phyloP scores from a whole-genome alignment of 371 early-diverging fungal genomes.

The Synchytrium microbalum region DNA sequence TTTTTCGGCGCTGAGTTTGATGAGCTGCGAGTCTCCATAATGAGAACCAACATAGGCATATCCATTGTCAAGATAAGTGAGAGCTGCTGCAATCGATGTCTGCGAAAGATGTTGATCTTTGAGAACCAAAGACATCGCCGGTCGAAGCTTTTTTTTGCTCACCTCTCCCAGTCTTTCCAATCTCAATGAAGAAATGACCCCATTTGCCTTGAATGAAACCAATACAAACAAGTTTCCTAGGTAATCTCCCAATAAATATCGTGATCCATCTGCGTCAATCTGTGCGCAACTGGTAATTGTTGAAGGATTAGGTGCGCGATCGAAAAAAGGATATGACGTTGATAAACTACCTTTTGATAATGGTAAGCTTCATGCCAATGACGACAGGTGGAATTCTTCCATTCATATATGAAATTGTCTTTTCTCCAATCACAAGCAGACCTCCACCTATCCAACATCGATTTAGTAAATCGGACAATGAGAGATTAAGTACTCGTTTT shows the following conservation, averaged over 20 bases:
- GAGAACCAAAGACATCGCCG: neutral
- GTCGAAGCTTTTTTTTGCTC: no score
- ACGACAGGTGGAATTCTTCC: conserved; percentile 28
- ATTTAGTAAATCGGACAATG: neutral
- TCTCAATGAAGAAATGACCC: conserved; percentile 21
- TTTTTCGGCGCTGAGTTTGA: conserved; percentile 36
- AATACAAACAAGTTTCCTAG: conserved; percentile 60
- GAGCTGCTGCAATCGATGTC: conserved; percentile 42
- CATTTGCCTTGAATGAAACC: conserved; percentile 29
- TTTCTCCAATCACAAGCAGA: conserved; percentile 61
- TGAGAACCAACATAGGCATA: conserved; percentile 73
- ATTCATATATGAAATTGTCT: conserved; percentile 51
- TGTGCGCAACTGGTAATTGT: conserved; percentile 31
- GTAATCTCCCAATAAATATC: conserved; percentile 69
- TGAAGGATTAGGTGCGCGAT: conserved; percentile 6
- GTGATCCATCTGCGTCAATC: conserved; percentile 38
- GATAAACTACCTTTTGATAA: conserved; percentile 28
- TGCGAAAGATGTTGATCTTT: conserved; percentile 1
- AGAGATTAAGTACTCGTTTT: neutral
- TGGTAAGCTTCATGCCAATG: conserved; percentile 45
- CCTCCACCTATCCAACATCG: conserved; percentile 38
- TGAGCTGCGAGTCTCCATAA: conserved; percentile 72
- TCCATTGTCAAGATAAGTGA: conserved; percentile 58
- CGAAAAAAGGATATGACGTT: conserved; percentile 24
- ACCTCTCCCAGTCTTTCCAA: conserved; percentile 41